Base-by-base conservation (phyloP, 1,139 yeast species). In the Pichia sp. region DNA sequence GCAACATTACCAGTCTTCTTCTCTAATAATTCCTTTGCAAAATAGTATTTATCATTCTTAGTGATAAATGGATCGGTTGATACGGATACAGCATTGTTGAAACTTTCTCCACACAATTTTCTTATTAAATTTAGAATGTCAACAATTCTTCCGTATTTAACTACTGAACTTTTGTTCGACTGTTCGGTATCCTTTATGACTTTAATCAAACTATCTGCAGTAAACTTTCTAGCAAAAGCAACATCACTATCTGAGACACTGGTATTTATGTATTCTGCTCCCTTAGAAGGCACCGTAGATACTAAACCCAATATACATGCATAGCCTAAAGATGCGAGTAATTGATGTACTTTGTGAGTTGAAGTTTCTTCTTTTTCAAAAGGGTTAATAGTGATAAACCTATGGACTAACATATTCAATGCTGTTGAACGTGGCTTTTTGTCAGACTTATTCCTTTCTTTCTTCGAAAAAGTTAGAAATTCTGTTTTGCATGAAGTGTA, bases 401-500 rank as follows among this genome's bases (percentile, higher is more conserved):
- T 93, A 66, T 88, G 90, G 41, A 92, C 70, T 58, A 90, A 79
- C 62, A 87, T 83, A 64, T 89, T 87, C 59, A 90, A 72, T 0
- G 95, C 84, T 0, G 95, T 85, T 0, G 90, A 77, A 42, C 93
- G 76, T 1, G 96, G 93, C 61, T 79, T 82, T 6, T 72, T 71
- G 1, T 67, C 57, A 15, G 68, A 72, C 59, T 77, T 63, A 19
- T 72, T 67, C 26, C 63, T 64, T 50, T 73, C 70, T 69, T 82
- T 82, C 65, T 84, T 85, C 2, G 93, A 83, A 63, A 80, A 90
- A 0, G 92, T 84, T 55, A 92, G 73, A 64, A 92, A 87, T 63
- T 90, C 97, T 53, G 87, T 76, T 67, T 92, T 92, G 57, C 93
- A 82, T 58, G 82, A 84, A 61, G 85, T 86, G 69, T 90, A 92